phyloP scores from a whole-genome alignment of 192 early-diverging fungal genomes.

The Linnemannia hyalina region DNA sequence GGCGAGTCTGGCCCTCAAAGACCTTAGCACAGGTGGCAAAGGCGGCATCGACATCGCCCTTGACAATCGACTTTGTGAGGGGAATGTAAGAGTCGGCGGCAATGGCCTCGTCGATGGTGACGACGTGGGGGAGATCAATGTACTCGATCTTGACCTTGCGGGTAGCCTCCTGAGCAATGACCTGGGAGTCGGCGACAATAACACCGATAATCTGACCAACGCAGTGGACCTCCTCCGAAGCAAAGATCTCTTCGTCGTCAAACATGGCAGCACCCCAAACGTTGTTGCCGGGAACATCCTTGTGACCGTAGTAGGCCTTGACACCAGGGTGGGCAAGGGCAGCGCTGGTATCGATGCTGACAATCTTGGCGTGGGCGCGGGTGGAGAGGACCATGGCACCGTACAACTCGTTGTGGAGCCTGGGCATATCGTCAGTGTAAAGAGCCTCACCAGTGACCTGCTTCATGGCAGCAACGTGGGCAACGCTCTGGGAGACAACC shows the following conservation, averaged over 20 bases:
- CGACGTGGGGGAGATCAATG: constrained; percentile 75
- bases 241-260: constrained; percentile 89
- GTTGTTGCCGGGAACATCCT: constrained; percentile 80
- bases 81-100: constrained; percentile 72
- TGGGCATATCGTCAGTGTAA: constrained; percentile 89
- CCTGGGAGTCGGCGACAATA: constrained; percentile 78
- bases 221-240: constrained; percentile 71
- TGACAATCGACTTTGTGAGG: constrained; percentile 62
- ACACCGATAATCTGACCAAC: constrained; percentile 85
- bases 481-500: constrained; percentile 60
- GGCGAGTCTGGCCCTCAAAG: constrained; percentile 67
- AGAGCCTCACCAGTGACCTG: constrained; percentile 88
- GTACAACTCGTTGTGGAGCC: constrained; percentile 74
- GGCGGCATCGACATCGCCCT: constrained; percentile 74
- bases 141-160: constrained; percentile 80
- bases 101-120: constrained; percentile 88
- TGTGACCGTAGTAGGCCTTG: constrained; percentile 70
- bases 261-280: constrained; percentile 66
- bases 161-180: constrained; percentile 76
- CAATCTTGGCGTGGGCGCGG: constrained; percentile 78
- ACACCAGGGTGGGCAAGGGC: constrained; percentile 78
- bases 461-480: constrained; percentile 83
- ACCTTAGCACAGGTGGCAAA: constrained; percentile 64
- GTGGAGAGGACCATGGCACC: constrained; percentile 75
- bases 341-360: constrained; percentile 67